Evolutionary conservation across 768 basidiomycete genomes (phyloP).

Genomic region (Boletus pseudopeckii): DNA sequence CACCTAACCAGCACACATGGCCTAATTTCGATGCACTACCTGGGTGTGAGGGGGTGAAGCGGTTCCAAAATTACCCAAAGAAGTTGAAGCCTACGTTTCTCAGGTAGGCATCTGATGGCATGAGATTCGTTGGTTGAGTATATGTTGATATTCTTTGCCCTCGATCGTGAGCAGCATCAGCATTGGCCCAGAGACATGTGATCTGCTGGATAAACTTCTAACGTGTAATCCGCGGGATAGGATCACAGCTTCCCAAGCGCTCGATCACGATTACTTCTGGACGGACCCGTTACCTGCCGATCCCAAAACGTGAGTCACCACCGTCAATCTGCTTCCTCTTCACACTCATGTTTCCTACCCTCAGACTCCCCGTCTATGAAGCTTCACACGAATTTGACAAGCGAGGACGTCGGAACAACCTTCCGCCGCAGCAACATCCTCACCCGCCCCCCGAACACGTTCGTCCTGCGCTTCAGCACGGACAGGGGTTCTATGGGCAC

Average conservation of each 20-base stretch:
- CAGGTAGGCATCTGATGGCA: constrained; percentile 42
- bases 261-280: constrained; percentile 96
- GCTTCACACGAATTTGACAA: constrained; percentile 83
- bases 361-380: constrained; percentile 71
- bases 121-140: neutral
- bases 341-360: neutral
- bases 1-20: constrained; percentile 81
- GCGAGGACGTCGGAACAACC: constrained; percentile 54
- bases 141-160: neutral
- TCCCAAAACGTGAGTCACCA: constrained; percentile 62
- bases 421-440: constrained; percentile 23
- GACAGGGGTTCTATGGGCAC: constrained; percentile 27
- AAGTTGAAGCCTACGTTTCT: constrained; percentile 57
- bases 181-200: constrained; percentile 68
- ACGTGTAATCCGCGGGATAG: constrained; percentile 80
- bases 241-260: constrained; percentile 79
- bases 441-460: constrained; percentile 31
- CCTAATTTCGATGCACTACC: constrained; percentile 72
- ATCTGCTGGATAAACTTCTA: constrained; percentile 79
- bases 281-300: constrained; percentile 83
- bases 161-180: constrained; percentile 36
- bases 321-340: neutral
- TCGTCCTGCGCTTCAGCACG: constrained; percentile 33
- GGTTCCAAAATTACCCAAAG: constrained; percentile 52
- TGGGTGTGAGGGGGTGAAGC: constrained; percentile 75